These are phyloP conservation scores for Chloranthus sessilifolius DNA, from an alignment of 164 flowering plant species.

Conservation along the genomic window DNA sequence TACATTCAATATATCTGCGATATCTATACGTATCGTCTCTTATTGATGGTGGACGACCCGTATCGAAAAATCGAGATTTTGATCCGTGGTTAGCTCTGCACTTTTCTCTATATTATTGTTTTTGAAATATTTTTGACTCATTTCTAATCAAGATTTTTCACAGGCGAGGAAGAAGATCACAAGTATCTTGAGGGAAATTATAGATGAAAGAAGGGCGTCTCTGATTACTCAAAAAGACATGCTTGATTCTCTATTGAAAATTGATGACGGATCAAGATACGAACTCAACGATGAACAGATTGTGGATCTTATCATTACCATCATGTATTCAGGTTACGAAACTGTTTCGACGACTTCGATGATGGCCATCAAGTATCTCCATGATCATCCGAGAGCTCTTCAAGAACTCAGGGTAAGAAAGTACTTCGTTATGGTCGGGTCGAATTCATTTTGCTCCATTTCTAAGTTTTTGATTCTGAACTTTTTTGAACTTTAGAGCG, in stretches of 20 bases:
- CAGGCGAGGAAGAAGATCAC: constrained; percentile 56
- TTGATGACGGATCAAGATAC: constrained; percentile 29
- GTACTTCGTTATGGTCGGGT: too few relatives aligned
- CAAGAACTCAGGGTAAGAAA: constrained; percentile 50
- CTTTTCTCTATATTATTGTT: not conserved
- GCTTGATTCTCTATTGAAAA: constrained; percentile 42
- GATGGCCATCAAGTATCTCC: constrained; percentile 72
- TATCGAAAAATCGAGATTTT: too few relatives aligned
- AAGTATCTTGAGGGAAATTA: constrained; percentile 27
- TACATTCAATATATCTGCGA: too few relatives aligned
- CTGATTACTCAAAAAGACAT: constrained; percentile 32
- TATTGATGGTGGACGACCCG: too few relatives aligned
- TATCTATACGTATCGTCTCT: too few relatives aligned
- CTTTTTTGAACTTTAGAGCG: constrained; percentile 25
- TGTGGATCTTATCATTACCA: constrained; percentile 54
- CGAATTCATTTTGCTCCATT: too few relatives aligned
- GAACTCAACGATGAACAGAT: constrained; percentile 52
- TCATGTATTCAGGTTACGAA: constrained; percentile 67
- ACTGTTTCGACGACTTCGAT: constrained; percentile 70
- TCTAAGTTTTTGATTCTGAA: not conserved
- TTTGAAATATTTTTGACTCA: not conserved
- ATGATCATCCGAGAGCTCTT: constrained; percentile 66
- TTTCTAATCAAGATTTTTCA: not conserved
- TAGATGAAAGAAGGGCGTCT: constrained; percentile 52
- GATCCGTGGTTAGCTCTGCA: not conserved